These are phyloP conservation scores for Picochlorum sp. DNA, from an alignment of 139 green algal species.

Conservation along the genomic window DNA sequence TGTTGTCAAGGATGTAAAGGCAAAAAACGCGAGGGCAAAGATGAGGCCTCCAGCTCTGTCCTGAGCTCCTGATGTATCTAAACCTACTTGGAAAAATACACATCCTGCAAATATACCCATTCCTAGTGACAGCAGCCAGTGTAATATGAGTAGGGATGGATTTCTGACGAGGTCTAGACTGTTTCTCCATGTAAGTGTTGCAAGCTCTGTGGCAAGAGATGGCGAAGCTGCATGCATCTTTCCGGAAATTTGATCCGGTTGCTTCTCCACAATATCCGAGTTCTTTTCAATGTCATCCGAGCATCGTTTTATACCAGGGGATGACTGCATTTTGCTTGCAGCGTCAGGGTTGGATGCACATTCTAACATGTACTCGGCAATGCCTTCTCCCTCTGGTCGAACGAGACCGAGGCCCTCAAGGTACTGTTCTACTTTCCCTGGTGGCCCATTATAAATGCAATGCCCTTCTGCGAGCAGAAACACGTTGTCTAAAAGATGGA, in stretches of 20 bases:
- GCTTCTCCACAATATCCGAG: conserved; percentile 9
- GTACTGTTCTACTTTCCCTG: conserved; percentile 9
- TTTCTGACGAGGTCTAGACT: conserved; percentile 58
- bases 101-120: conserved; percentile 54
- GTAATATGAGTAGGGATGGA: conserved; percentile 52
- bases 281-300: not conserved
- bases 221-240: not conserved
- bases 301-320: not conserved
- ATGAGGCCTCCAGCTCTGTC: conserved; percentile 60
- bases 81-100: conserved; percentile 52
- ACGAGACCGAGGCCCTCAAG: conserved; percentile 20
- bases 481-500: conserved; percentile 45
- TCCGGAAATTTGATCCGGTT: not conserved
- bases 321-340: conserved; percentile 13
- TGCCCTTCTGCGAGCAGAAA: conserved; percentile 52
- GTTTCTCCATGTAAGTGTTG: conserved; percentile 56
- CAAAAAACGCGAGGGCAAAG: conserved; percentile 66
- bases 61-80: conserved; percentile 51
- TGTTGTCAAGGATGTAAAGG: conserved; percentile 63
- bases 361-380: conserved; percentile 47
- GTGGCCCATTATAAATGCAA: conserved; percentile 44
- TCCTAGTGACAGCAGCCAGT: conserved; percentile 39
- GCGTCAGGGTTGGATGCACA: conserved; percentile 24
- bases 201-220: conserved; percentile 36
- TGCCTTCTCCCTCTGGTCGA: conserved; percentile 24